Percentiles rank a stretch among this genome's conserved stretches.
phyloP scores from a whole-genome alignment of 2,329 filamentous ascomycete genomes.

The Chaetomium sp. region DNA sequence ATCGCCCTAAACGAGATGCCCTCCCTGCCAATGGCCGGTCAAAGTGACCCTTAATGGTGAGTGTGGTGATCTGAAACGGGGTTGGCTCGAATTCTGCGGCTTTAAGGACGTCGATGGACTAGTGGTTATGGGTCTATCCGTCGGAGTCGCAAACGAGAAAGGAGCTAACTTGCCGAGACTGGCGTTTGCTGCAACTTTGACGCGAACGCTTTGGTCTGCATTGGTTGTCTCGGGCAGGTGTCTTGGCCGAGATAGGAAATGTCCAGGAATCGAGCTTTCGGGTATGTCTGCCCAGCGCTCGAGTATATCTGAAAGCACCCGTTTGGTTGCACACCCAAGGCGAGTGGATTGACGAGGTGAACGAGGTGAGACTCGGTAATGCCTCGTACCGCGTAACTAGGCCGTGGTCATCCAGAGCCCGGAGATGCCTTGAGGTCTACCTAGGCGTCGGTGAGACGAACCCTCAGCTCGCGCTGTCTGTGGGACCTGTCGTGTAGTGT shows the following conservation, averaged over 20 bases:
- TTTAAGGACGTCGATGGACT: too few relatives aligned
- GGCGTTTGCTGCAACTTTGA: conserved; percentile 1
- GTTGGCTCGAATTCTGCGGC: too few relatives aligned
- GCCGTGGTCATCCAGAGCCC: conserved; percentile 7
- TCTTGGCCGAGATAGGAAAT: not conserved
- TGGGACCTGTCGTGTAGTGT: not conserved
- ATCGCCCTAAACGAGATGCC: too few relatives aligned
- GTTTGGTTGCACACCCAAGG: not conserved
- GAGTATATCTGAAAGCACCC: too few relatives aligned
- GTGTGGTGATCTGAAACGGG: too few relatives aligned
- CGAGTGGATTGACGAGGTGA: not conserved
- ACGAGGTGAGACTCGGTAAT: conserved; percentile 13
- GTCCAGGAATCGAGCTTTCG: not conserved
- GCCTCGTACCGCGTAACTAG: conserved; percentile 3
- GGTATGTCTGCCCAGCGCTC: too few relatives aligned
- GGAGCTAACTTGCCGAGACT: not conserved
- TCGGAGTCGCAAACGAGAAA: not conserved
- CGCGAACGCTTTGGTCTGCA: not conserved
- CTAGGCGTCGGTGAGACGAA: conserved; percentile 10
- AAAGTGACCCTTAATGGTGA: too few relatives aligned
- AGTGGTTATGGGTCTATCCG: too few relatives aligned
- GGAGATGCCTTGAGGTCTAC: not conserved
- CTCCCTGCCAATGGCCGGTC: too few relatives aligned
- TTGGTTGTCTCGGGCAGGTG: conserved; percentile 10
- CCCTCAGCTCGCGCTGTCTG: conserved; percentile 13